Percentiles rank a stretch among this genome's conserved stretches.
phyloP scores from a whole-genome alignment of 148 eudicot genomes.

The Limonium bicolor region DNA sequence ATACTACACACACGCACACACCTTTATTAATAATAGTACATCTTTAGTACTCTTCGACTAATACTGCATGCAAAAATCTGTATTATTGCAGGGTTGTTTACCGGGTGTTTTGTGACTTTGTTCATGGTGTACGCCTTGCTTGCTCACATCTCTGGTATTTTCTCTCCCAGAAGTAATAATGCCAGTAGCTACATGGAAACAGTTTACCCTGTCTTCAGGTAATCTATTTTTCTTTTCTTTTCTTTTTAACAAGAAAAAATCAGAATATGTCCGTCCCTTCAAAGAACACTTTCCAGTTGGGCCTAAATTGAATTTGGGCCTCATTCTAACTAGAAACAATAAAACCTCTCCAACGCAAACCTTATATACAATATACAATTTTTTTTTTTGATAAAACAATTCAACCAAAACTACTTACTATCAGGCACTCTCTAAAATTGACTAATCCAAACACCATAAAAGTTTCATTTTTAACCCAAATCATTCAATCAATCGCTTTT shows the following conservation, averaged over 20 bases:
- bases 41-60: neutral
- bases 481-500: neutral
- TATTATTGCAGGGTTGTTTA: conserved; percentile 52
- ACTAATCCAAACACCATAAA: no score
- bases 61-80: neutral
- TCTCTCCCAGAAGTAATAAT: conserved; percentile 25
- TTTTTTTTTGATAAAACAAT: no score
- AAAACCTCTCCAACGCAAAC: neutral
- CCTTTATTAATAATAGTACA: neutral
- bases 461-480: no score
- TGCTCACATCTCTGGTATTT: conserved; percentile 73
- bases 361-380: no score
- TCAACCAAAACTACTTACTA: no score
- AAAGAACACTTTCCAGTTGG: no score
- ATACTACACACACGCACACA: neutral
- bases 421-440: no score
- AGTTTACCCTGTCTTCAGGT: conserved; percentile 90
- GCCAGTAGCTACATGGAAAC: conserved; percentile 59
- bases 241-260: neutral
- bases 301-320: no score
- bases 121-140: conserved; percentile 58
- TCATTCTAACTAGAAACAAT: no score
- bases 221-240: neutral
- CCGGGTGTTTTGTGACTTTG: conserved; percentile 77
- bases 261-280: no score